Evolutionary conservation across 345 rosid genomes (phyloP), one percentile per base, ranked within the genome.

Genomic region (Syzygium oleosum): DNA sequence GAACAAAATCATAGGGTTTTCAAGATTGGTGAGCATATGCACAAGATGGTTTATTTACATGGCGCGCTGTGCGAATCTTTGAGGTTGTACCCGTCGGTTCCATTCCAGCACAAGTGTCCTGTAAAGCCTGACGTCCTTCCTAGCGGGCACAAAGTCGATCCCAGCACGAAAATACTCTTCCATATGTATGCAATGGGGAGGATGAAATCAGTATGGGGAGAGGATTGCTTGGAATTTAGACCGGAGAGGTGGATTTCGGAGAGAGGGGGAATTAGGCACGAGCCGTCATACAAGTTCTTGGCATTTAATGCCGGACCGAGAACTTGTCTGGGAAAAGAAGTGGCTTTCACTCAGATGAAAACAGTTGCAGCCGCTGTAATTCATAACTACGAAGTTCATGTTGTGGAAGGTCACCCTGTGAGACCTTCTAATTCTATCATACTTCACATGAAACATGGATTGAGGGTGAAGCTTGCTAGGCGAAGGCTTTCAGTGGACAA

Each of bases 261-360:
- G 14, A 84, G 31, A 52, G 93, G 94, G 58, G 78, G 85, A 78
- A 80, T 92, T 10, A 90, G 49, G 73, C 91, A 89, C 52, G 90
- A 91, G 49, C 96, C 97, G 21, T 92, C 96, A 0, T 92, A 91
- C 88, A 94, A 94, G 92, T 95, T 95, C 87, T 61, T 91, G 3
- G 89, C 95, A 5, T 95, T 95, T 86, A 93, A 91, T 88, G 96
- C 95, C 0, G 96, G 96, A 77, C 97, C 97, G 6, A 93, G 95
- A 87, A 92, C 93, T 86, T 94, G 96, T 85, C 11, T 94, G 1
- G 97, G 97, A 38, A 94, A 93, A 87, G 94, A 93, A 86, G 87
- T 95, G 46, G 95, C 95, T 41, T 90, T 94, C 88, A 87, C 59
- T 43, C 94, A 93, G 79, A 91, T 95, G 95, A 95, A 95, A 89